Conservation (phyloP, 345 rosid genomes). For the Hibiscus syriacus region DNA sequence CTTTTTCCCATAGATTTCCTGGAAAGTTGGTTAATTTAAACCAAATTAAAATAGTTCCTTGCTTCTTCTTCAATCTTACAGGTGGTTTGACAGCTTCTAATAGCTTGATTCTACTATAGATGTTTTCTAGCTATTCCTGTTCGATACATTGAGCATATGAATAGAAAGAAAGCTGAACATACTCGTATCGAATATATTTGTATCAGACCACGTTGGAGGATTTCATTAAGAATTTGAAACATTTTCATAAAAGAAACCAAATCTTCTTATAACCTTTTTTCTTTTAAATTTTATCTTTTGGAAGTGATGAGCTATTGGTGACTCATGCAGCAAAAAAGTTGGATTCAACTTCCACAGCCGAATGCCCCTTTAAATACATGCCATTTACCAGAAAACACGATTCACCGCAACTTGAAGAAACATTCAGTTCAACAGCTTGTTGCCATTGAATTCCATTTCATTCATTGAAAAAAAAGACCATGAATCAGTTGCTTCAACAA, state of each 20-base stretch:
- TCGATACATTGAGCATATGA: neutral
- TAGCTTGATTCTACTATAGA: neutral
- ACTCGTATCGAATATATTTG: neutral
- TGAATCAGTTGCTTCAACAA: slow-evolving; percentile 18
- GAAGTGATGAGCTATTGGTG: slow-evolving; percentile 16
- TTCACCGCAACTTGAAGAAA: neutral
- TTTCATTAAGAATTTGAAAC: neutral
- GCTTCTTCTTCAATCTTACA: neutral
- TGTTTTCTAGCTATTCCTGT: neutral
- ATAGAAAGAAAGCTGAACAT: neutral
- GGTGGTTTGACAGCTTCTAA: neutral
- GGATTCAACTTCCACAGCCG: slow-evolving; percentile 6
- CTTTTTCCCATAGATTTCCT: neutral
- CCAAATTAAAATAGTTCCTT: neutral
- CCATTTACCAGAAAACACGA: neutral
- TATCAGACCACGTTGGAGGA: neutral
- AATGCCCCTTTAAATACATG: slow-evolving; percentile 10
- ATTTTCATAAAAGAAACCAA: slow-evolving; percentile 12
- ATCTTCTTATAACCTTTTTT: neutral
- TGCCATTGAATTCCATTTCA: neutral
- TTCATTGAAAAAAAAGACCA: neutral
- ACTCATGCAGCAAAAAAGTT: slow-evolving; percentile 23
- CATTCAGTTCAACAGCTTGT: neutral
- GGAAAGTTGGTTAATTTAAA: neutral
- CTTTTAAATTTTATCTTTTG: neutral